Base-by-base conservation (phyloP, 768 basidiomycete genomes). In the Obba rivulosa region DNA sequence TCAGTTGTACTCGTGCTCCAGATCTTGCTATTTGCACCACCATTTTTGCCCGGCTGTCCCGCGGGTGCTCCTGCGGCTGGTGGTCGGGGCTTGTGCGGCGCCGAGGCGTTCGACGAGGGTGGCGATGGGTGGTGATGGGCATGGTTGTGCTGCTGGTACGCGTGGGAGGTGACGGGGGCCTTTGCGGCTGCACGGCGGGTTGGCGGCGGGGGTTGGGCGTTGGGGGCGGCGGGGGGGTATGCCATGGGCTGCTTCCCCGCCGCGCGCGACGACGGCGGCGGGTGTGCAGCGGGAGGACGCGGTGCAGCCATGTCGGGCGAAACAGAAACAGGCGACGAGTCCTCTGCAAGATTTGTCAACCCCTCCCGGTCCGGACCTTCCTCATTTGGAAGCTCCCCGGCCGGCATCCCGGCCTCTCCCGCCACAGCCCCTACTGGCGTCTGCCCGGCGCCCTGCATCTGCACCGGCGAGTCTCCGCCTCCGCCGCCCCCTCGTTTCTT, bases 241-340 rank as follows among this genome's bases (percentile, higher is more conserved):
- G 83, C 75, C 91, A 93, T 93, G 25, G 91, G 92, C 61, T 91
- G 88, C 73, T 95, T 95, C 57, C 92, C 92, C 55, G 88, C 88
- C 20, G 91, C 90, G 14, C 92, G 79, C 44, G 88, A 87, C 51
- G 81, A 85, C 31, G 86, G 90, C 35, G 76, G 78, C 24, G 78
- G 77, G 62, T 68, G 61, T 65, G 74, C 54, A 64, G 71, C 57
- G 60, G 72, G 61, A 55, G 69, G 51, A 55, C 69, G 61, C 61
- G 66, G 57, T 60, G 72, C 60, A 68, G 76, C 65, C 69, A 73
- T 73, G 55, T 67, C 67, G 58, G 69, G 69, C 59, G 66, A 62
- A 62, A 62, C 69, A 69, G 61, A 61, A 45, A 54, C 59, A 48
- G 60, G 55, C 53, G 68, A 65, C 28, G 28, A 7, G 13, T 13